These are phyloP conservation scores for Zymoseptoria ardabiliae DNA, from an alignment of 2,329 filamentous ascomycete genomes.

Conservation along the genomic window DNA sequence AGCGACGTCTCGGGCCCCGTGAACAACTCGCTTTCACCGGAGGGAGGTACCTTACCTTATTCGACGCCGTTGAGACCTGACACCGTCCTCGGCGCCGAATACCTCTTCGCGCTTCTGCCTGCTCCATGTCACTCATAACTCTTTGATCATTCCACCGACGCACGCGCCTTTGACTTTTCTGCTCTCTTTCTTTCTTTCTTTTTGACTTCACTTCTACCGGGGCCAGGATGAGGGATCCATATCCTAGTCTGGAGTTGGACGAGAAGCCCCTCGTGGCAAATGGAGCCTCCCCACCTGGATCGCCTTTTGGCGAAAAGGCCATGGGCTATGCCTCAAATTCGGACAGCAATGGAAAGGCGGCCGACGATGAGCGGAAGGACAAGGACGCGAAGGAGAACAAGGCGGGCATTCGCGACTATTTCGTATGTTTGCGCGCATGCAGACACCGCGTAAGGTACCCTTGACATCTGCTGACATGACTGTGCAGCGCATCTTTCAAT, in stretches of 20 bases:
- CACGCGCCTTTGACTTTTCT: neutral
- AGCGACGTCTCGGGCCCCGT: neutral
- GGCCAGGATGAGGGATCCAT: neutral
- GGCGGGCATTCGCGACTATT: slow-evolving; percentile 18
- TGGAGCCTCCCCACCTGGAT: neutral
- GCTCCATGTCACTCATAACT: neutral
- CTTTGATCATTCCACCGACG: neutral
- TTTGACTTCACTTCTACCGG: neutral
- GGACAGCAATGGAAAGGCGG: neutral
- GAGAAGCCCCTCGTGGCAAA: neutral
- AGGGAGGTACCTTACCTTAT: neutral
- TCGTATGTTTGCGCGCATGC: slow-evolving; percentile 2
- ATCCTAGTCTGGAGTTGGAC: neutral
- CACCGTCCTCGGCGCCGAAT: neutral
- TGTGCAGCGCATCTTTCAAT: slow-evolving; percentile 25
- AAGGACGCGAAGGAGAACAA: slow-evolving; percentile 8
- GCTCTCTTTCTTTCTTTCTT: neutral
- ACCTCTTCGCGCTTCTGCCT: neutral
- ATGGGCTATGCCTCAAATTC: neutral
- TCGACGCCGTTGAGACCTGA: neutral
- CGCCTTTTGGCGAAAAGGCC: neutral
- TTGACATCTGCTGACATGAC: neutral
- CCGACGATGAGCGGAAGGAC: neutral
- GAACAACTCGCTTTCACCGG: neutral
- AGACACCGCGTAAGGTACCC: neutral